phyloP scores from a whole-genome alignment of 2,329 filamentous ascomycete genomes.

The Microdochium nivale region DNA sequence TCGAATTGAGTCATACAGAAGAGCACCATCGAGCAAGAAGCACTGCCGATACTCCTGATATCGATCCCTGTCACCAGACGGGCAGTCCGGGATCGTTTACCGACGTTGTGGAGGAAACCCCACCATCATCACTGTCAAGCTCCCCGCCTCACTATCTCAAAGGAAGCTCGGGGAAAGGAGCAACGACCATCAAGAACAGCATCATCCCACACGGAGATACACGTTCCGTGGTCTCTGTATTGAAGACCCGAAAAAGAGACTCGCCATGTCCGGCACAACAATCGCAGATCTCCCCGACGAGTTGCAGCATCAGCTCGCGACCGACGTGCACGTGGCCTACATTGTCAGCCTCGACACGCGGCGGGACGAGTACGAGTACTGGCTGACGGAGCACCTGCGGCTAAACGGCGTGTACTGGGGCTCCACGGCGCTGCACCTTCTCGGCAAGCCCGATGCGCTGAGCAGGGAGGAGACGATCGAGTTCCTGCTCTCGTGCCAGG shows the following conservation, averaged over 20 bases:
- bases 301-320: slow-evolving; percentile 37
- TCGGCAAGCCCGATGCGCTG: slow-evolving; percentile 72
- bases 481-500: slow-evolving; percentile 93
- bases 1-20: too few relatives aligned
- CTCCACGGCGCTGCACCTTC: slow-evolving; percentile 76
- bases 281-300: slow-evolving; percentile 20
- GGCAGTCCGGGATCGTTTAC: not conserved
- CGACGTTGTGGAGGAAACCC: not conserved
- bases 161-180: not conserved
- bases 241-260: too few relatives aligned
- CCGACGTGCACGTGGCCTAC: slow-evolving; percentile 71
- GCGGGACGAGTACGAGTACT: slow-evolving; percentile 94
- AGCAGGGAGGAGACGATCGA: slow-evolving; percentile 74
- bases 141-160: slow-evolving; percentile 1
- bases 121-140: not conserved
- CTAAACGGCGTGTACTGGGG: slow-evolving; percentile 98
- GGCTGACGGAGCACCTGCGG: slow-evolving; percentile 92
- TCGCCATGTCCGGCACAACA: not conserved
- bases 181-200: not conserved
- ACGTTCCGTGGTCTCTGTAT: too few relatives aligned
- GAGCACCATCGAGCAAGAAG: too few relatives aligned
- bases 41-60: too few relatives aligned
- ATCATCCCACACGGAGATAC: not conserved
- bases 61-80: not conserved
- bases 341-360: slow-evolving; percentile 87